Evolutionary conservation across 257 asterid species (phyloP), one percentile per base, ranked within the genome.

Genomic region (Cinchona pubescens): DNA sequence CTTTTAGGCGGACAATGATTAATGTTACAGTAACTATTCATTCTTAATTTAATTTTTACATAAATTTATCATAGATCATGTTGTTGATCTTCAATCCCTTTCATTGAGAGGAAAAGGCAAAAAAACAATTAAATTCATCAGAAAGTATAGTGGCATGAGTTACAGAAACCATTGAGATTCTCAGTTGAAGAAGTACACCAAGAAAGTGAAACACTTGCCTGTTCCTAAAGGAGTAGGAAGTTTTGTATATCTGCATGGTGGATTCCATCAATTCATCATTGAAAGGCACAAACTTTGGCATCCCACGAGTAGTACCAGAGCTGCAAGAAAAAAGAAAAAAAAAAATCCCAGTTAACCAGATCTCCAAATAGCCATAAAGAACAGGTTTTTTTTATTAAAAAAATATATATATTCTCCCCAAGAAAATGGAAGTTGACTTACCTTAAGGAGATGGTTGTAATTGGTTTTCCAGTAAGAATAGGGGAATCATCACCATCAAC

Each of bases 271-370:
- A 82, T 77, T 88, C 98, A 78, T 93, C 97, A 82, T 91, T 95
- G 88, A 95, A 95, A 75, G 98, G 99, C 53, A 95, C 99, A 82
- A 95, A 89, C 93, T 95, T 95, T 25, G 99, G 99, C 94, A 86
- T 95, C 82, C 99, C 99, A 61, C 88, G 94, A 82, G 97, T 92
- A 0, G 99, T 95, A 62, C 99, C 99, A 25, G 99, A 95, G 77
- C 99, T 95, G 90, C 83, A 85, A 81, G 40, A 83, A 78, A n/a
- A n/a, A n/a, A n/a, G n/a, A n/a, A n/a, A n/a, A n/a, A n/a, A n/a
- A n/a, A n/a, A n/a, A 71, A 66, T 30, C 72, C 70, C 43, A 71
- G 55, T 51, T 3, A 30, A 29, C 58, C 63, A 66, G 15, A 74
- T 45, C 71, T 37, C 40, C 61, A 9, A 62, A 29, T 2, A 70